Evolutionary conservation across 2,329 filamentous ascomycete genomes (phyloP), one percentile per base, ranked within the genome.

Genomic region (Verticillium albo-atrum): DNA sequence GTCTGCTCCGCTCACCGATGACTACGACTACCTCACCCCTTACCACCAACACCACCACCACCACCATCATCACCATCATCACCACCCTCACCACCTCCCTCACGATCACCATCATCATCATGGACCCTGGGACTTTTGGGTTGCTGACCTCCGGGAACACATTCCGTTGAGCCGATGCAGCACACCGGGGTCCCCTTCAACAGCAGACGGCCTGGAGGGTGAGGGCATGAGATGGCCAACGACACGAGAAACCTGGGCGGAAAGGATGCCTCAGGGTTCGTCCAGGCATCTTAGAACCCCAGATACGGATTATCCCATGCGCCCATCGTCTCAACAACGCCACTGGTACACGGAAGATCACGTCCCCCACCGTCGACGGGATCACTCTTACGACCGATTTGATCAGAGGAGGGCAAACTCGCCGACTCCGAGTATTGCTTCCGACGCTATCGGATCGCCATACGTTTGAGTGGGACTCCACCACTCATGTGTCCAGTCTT

Each of bases 41-140:
- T 42, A 57, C 42, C 56, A 50, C 27, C 58, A 58, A 20, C 34
- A 58, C 34, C 26, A 61, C 23, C 58, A 59, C 6, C 54, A 58
- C 32, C 32, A 30, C 30, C 54, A 10, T 9, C 30, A 55, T 14
- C 30, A 35, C 34, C 32, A 61, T 23, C 58, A 59, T 4, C 54
- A 58, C 32, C 32, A 30, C 30, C 54, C 20, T 9, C 30, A 55
- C 23, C 30, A 35, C 34, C 32, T 34, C 53, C 25, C n/a, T 55
- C 32, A 35, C 30, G 20, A 55, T 25, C 42, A 57, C 26, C 54
- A 58, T 7, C 53, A 53, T 12, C 37, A 53, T 10, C 61, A 61
- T 28, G 59, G 62, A 30, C 56, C 37, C 23, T 64, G 62, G 62
- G 59, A 63, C 28, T 58, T 56, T 23, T 62, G 55, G 37, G 62